Percentiles rank a stretch among this genome's conserved stretches.
phyloP scores from a whole-genome alignment of 345 rosid genomes.

The Raphanus raphanistrum region DNA sequence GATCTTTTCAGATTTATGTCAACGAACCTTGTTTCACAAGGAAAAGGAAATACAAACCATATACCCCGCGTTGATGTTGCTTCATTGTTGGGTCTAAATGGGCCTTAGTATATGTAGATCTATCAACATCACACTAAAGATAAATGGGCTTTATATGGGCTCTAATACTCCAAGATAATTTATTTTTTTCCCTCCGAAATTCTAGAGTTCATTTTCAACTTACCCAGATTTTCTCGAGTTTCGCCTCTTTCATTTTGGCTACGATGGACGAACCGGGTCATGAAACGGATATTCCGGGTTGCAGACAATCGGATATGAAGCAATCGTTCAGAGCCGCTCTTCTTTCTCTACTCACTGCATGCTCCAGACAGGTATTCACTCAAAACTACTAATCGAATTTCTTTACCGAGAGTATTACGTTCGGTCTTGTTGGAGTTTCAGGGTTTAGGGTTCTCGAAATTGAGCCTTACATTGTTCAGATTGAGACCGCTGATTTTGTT shows the following conservation, averaged over 20 bases:
- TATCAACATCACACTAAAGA: not conserved
- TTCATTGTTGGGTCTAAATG: conserved; percentile 1
- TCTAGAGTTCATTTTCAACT: not conserved
- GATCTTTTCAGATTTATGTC: no score
- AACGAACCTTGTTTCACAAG: not conserved
- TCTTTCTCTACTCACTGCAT: conserved; percentile 63
- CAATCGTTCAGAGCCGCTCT: conserved; percentile 58
- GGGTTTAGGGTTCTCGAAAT: not conserved
- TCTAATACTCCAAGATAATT: not conserved
- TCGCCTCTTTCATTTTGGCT: not conserved
- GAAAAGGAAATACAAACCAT: not conserved
- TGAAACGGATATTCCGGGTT: conserved; percentile 29
- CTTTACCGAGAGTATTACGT: not conserved
- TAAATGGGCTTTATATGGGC: not conserved
- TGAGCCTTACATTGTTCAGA: not conserved
- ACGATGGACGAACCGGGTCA: conserved; percentile 33
- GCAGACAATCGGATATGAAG: conserved; percentile 47
- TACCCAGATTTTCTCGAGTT: not conserved
- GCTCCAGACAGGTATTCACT: conserved; percentile 52
- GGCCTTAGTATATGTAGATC: not conserved
- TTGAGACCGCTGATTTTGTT: not conserved
- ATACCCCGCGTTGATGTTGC: not conserved
- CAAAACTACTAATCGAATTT: not conserved
- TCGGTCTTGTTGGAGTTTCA: not conserved
- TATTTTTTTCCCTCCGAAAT: not conserved